Evolutionary conservation across 371 early-diverging fungal genomes (phyloP), one percentile per base, ranked within the genome.

Genomic region (Mucor racemosus): DNA sequence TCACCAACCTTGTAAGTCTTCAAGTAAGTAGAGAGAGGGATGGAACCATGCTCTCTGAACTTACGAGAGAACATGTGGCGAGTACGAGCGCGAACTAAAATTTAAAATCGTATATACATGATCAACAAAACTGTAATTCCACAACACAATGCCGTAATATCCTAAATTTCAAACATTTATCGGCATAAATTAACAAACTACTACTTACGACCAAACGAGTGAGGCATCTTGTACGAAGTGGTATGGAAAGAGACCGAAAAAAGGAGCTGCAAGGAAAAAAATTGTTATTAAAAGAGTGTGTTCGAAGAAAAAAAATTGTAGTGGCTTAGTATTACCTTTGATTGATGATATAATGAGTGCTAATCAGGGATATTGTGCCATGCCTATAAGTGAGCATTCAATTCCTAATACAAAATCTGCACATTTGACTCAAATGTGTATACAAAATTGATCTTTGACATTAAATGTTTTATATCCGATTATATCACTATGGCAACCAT

Each of bases 1-100:
- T 99, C 99, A 58, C 99, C 99, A 74, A 97, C 95, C 89, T 96
- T 95, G 94, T 97, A 99, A 80, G 86, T 92, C 88, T 92, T 95
- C 73, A 99, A 85, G 90, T 98, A 97, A 81, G 98, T 99, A 71
- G 97, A 94, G 75, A 98, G 89, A 77, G 89, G 89, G 84, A 97
- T 92, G 72, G 90, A 88, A 74, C 98, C 98, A 78, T 95, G 90
- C 76, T 94, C 90, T 72, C 97, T 93, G 94, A 98, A 98, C 78
- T 93, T 93, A 81, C 98, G 95, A 73, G 97, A 86, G 87, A 99
- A 99, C 88, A 97, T 88, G 90, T 97, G 93, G 86, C 99, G 93
- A 73, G 99, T 99, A 84, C 98, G 96, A 79, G 98, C 98, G 84
- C 99, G 92, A 85, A 92, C 84, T 80, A 68, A 31, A 31, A 33